These are phyloP conservation scores for Talaromyces trachyspermus DNA, from an alignment of 495 filamentous ascomycete species.

Conservation along the genomic window DNA sequence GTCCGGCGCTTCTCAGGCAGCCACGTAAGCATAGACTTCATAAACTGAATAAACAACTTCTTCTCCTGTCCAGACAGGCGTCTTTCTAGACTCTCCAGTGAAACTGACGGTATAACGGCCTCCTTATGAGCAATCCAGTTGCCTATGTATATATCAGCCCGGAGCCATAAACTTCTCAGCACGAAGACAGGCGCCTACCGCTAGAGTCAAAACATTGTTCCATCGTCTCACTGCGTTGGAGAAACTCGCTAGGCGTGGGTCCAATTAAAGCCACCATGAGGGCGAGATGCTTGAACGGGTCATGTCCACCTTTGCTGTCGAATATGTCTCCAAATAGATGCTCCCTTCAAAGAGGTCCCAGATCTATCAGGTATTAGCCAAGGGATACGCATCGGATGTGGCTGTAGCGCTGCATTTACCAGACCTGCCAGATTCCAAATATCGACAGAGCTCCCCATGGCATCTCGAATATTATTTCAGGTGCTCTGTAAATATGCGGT, in stretches of 20 bases:
- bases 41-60: slow-evolving; percentile 25
- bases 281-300: slow-evolving; percentile 29
- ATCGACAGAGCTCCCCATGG: slow-evolving; percentile 33
- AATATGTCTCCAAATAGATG: slow-evolving; percentile 36
- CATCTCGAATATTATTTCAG: slow-evolving; percentile 36
- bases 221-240: slow-evolving; percentile 28
- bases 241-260: slow-evolving; percentile 30
- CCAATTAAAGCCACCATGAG: slow-evolving; percentile 39
- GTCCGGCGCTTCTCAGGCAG: slow-evolving; percentile 33
- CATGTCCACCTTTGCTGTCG: slow-evolving; percentile 23
- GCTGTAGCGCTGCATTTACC: slow-evolving; percentile 19
- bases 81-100: slow-evolving; percentile 23
- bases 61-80: slow-evolving; percentile 25
- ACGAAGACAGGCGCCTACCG: slow-evolving; percentile 15
- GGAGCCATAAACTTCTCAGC: slow-evolving; percentile 3
- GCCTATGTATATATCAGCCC: slow-evolving; percentile 16
- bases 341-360: slow-evolving; percentile 42
- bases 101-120: slow-evolving; percentile 15
- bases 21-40: slow-evolving; percentile 31
- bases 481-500: slow-evolving; percentile 35
- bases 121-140: slow-evolving; percentile 22
- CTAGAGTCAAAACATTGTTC: slow-evolving; percentile 26
- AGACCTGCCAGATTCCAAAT: slow-evolving; percentile 38
- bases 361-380: slow-evolving; percentile 22
- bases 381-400: slow-evolving; percentile 4